phyloP scores from a whole-genome alignment of 1,139 yeast genomes.

The Barnettozyma hawaiiensis region DNA sequence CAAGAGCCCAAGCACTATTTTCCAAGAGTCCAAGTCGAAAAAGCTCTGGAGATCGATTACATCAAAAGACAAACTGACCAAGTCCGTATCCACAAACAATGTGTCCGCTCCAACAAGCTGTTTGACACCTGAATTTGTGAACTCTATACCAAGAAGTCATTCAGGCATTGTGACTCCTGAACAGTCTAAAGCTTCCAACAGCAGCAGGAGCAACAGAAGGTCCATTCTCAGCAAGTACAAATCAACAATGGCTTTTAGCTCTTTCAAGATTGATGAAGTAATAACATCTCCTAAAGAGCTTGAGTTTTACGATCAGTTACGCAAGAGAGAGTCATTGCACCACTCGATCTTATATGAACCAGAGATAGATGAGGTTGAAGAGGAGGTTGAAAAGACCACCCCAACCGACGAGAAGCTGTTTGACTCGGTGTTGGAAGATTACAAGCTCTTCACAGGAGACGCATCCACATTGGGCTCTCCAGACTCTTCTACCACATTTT shows the following conservation, averaged over 20 bases:
- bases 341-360: neutral
- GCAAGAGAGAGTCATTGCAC: neutral
- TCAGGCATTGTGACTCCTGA: conserved; percentile 8
- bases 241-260: conserved; percentile 13
- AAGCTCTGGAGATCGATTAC: conserved; percentile 11
- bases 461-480: neutral
- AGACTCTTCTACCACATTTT: neutral
- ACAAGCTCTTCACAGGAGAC: conserved; percentile 17
- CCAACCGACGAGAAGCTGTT: conserved; percentile 6
- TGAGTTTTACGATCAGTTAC: conserved; percentile 17
- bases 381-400: neutral
- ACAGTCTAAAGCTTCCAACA: neutral
- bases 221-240: conserved; percentile 9
- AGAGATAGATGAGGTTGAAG: neutral
- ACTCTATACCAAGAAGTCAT: conserved; percentile 2
- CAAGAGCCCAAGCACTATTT: conserved; percentile 9
- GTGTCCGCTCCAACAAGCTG: neutral
- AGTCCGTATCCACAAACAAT: neutral
- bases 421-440: conserved; percentile 20
- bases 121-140: neutral
- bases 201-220: conserved; percentile 5
- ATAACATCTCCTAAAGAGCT: conserved; percentile 19
- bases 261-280: conserved; percentile 8
- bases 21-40: conserved; percentile 3
- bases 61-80: conserved; percentile 4